Evolutionary conservation across 1,139 yeast genomes (phyloP).

Genomic region (Pichia norvegensis): DNA sequence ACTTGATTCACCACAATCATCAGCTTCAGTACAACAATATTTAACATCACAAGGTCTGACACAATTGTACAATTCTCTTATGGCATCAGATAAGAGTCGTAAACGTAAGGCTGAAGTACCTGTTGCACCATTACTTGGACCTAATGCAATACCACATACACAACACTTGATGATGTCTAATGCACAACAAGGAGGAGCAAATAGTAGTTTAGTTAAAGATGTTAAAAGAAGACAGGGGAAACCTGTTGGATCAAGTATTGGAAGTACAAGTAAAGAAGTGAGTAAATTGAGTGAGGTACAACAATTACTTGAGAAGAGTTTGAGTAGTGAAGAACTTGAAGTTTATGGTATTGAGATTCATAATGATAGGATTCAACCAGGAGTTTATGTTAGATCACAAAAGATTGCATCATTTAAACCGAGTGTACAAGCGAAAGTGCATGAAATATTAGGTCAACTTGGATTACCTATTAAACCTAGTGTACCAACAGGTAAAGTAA

Average conservation of each 20-base stretch:
- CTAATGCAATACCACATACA: slow-evolving; percentile 42
- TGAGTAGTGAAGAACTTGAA: slow-evolving; percentile 73
- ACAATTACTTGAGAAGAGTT: slow-evolving; percentile 38
- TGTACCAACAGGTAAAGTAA: slow-evolving; percentile 80
- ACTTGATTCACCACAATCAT: slow-evolving; percentile 81
- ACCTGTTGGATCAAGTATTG: background rate
- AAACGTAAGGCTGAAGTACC: slow-evolving; percentile 44
- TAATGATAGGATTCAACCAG: slow-evolving; percentile 67
- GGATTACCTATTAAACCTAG: slow-evolving; percentile 76
- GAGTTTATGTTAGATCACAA: slow-evolving; percentile 73
- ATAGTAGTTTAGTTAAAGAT: background rate
- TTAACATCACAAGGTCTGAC: slow-evolving; percentile 85
- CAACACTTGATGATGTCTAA: slow-evolving; percentile 20
- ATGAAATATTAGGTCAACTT: slow-evolving; percentile 66
- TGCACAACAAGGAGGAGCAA: slow-evolving; percentile 28
- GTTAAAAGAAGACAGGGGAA: slow-evolving; percentile 1
- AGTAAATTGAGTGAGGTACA: slow-evolving; percentile 31
- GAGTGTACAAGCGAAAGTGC: slow-evolving; percentile 69
- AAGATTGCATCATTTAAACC: slow-evolving; percentile 56
- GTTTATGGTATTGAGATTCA: slow-evolving; percentile 82
- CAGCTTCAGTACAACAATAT: slow-evolving; percentile 70
- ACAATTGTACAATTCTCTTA: slow-evolving; percentile 71
- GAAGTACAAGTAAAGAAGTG: background rate
- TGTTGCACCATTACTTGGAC: slow-evolving; percentile 52
- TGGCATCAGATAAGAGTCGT: slow-evolving; percentile 67